Evolutionary conservation across 148 eudicot species (phyloP), one percentile per base, ranked within the genome.

Genomic region (Diospyros kaki): DNA sequence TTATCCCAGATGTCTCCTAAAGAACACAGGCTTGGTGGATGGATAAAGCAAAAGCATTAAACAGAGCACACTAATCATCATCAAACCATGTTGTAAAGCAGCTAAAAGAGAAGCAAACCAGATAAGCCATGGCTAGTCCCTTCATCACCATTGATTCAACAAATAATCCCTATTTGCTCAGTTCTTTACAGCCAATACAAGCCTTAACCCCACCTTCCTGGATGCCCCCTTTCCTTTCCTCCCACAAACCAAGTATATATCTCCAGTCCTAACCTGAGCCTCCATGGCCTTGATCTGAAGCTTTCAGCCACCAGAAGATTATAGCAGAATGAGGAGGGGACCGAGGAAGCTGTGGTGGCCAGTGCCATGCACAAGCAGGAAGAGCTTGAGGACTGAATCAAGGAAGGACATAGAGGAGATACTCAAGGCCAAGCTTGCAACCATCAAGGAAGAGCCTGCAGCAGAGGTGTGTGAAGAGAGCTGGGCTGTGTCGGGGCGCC

Each of bases 321-420:
- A 50, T 39, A 50, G 28, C 7, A 9, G 12, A 42, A 73, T 73
- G 77, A 73, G 65, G 77, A 79, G 61, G 63, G 77, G 73, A 44
- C 60, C 18, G 12, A 45, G 64, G 62, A 79, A 61, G 68, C 58
- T 69, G 78, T 67, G 78, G 78, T 79, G 82, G 81, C 59, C 18
- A 46, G 69, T 79, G 69, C 76, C 82, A 3, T 79, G 82, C 43
- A 56, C 74, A 5, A 74, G 74, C 61, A 69, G 50, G 55, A 73
- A 75, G 73, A 11, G 39, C 50, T 74, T 74, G 74, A 74, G 78
- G 54, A 79, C 70, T 2, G 82, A 79, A 2, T 79, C 78, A 10
- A 18, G 68, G 40, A 74, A 74, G 58, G 82, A 63, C 18, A 74
- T 79, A n/a, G 74, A 79, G 38, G 78, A 79, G 50, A 79, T 79